Base-by-base conservation (phyloP, 257 asterid species). In the Solanum gandarillasii region DNA sequence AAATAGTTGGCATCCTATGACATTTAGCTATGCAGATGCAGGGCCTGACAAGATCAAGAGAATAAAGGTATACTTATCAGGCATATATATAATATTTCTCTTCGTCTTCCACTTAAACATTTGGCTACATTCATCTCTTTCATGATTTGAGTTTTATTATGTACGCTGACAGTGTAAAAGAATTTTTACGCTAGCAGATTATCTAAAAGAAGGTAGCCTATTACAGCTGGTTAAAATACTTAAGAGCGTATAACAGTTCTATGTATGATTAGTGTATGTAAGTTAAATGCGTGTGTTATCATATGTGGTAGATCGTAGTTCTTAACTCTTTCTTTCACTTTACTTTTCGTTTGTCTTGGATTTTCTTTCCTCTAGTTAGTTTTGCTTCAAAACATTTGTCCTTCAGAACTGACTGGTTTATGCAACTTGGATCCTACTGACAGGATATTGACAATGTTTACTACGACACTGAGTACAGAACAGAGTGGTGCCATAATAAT, bases 401-500 rank as follows among this genome's bases (percentile, higher is more conserved):
- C 46, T 74, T 87, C 36, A 29, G 5, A 58, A 7, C 74, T 9
- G 36, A 34, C 1, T 29, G 32, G 32, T 52, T 75, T 86, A 14
- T 39, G 36, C 34, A 71, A 34, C 29, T 72, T 62, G 43, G 58
- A 43, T 67, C 83, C 83, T 34, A 36, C 52, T 4, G 84, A 58
- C 98, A 95, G 99, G 98, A 91, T 23, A 94, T 95, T 82, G 90
- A 93, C 92, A 93, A 95, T 41, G 91, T 97, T 88, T 94, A 93
- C 93, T 95, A 95, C 58, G 95, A 93, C 73, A 91, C 98, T 11
- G 99, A 97, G 92, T 92, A 83, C 89, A 90, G 99, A 92, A 94
- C 95, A 20, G 98, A 96, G 92, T 95, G 98, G 99, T 97, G 99
- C 94, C 91, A 94, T 43, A 93, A 92, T 72, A 95, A 96, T 86